Evolutionary conservation across 1,139 yeast genomes (phyloP), one percentile per base, ranked within the genome.

Genomic region (Hyphopichia wangnamkhiaoensis): DNA sequence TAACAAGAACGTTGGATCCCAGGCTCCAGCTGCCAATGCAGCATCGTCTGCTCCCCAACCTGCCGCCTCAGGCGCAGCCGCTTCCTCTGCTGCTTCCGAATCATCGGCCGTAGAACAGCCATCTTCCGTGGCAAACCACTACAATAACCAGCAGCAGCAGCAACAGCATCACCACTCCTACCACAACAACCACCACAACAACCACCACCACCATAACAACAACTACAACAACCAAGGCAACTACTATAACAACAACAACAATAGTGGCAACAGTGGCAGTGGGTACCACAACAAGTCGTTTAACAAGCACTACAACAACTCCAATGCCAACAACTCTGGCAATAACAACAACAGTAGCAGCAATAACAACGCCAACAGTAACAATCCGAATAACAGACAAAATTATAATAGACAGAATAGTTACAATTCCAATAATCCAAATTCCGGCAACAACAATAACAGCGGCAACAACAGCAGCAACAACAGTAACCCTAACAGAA

Each of bases 401-500:
- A 21, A 32, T 17, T 32, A 24, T 25, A 30, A 30, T 16, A 24
- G 35, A 24, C 35, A 33, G 16, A 25, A 25, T 16, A 12, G 19
- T 30, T 18, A 31, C 14, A 21, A 14, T 14, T 12, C 15, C 9
- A 19, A n/a, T 14, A 31, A 16, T 21, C 17, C 7, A 6, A 26
- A 26, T n/a, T 21, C 25, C 25, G 18, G 18, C 24, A 31, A 24
- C 15, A 28, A 21, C 24, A 13, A 27, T 20, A 20, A 27, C 16
- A 10, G 16, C 31, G 28, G 37, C 16, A 23, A 34, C 32, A 15
- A 30, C 14, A 35, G 38, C 34, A 37, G 40, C 35, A 36, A 24
- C 24, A 32, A 14, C 30, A 28, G 14, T 25, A 25, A 48, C 25
- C 41, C 44, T 19, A 45, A 43, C 31, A 47, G 49, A 35, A 50